Percentiles rank a stretch among this genome's conserved stretches.
phyloP scores from a whole-genome alignment of 768 basidiomycete genomes.

The Boletus rubropictus region DNA sequence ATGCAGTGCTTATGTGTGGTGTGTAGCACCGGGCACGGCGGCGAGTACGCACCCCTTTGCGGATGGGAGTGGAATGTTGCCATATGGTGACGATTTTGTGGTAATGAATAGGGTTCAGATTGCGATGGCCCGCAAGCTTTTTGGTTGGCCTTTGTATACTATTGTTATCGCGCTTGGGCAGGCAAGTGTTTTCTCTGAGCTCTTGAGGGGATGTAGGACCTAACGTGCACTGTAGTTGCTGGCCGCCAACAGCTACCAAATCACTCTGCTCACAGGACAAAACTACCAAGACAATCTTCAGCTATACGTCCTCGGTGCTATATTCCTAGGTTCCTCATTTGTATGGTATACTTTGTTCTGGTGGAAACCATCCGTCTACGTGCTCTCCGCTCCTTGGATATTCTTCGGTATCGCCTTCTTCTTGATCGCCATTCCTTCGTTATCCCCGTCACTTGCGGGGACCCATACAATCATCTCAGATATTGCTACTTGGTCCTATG shows the following conservation, averaged over 20 bases:
- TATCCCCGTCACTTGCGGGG: conserved; percentile 50
- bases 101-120: conserved; percentile 85
- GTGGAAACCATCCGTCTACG: conserved; percentile 80
- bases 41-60: conserved; percentile 50
- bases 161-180: conserved; percentile 84
- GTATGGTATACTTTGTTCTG: conserved; percentile 92
- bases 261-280: conserved; percentile 81
- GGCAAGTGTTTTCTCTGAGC: conserved; percentile 32
- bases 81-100: conserved; percentile 54
- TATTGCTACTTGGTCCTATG: conserved; percentile 86
- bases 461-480: conserved; percentile 67
- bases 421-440: conserved; percentile 81
- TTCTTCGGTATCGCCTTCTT: conserved; percentile 91
- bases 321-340: conserved; percentile 80
- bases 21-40: conserved; percentile 38
- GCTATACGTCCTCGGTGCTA: conserved; percentile 83
- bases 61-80: conserved; percentile 39
- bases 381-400: conserved; percentile 82
- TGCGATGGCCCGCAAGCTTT: conserved; percentile 71
- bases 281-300: conserved; percentile 78
- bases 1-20: background rate
- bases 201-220: background rate
- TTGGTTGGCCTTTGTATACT: conserved; percentile 88
- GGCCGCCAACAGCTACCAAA: conserved; percentile 90
- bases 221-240: conserved; percentile 51